A percentile compares a stretch with the other conserved stretches of the same genome.
Conservation (phyloP, 805 yeast genomes). For the Yarrowia alimentaria region DNA sequence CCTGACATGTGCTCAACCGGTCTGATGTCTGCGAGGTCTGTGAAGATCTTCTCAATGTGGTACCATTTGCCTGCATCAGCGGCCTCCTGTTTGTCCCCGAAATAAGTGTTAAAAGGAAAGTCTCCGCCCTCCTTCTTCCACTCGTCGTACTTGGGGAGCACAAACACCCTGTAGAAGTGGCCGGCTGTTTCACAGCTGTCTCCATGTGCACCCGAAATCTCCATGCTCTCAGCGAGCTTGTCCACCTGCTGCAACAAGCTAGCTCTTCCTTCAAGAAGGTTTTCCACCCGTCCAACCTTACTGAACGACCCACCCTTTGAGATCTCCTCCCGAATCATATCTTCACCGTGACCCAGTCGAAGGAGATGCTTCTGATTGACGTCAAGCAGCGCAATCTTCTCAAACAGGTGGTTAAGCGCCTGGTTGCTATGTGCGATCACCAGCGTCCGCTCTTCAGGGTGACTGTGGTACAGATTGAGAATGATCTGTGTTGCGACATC, state of each 20-base stretch:
- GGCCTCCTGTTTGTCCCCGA: constrained; percentile 7
- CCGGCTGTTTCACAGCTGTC: constrained; percentile 43
- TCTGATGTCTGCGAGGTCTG: constrained; percentile 33
- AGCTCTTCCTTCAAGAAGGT: constrained; percentile 29
- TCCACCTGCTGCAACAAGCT: constrained; percentile 36
- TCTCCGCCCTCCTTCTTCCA: constrained; percentile 21
- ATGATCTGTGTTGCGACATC: constrained; percentile 36
- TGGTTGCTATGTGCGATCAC: constrained; percentile 38
- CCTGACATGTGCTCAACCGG: constrained; percentile 36
- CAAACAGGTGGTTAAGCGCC: constrained; percentile 35
- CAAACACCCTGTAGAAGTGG: constrained; percentile 38
- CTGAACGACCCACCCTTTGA: constrained; percentile 20
- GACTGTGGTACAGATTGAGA: constrained; percentile 32
- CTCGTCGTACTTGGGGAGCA: constrained; percentile 29
- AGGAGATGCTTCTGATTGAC: constrained; percentile 35
- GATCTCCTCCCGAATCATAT: constrained; percentile 25
- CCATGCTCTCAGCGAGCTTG: constrained; percentile 38
- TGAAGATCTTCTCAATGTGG: constrained; percentile 35
- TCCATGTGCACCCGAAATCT: constrained; percentile 42
- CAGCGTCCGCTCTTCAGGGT: constrained; percentile 37
- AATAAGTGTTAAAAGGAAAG: constrained; percentile 8
- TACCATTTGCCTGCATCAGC: constrained; percentile 30
- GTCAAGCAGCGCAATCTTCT: constrained; percentile 32
- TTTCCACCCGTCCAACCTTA: constrained; percentile 29
- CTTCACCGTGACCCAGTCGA: constrained; percentile 36